Base-by-base conservation (phyloP, 495 filamentous ascomycete species). In the Letharia lupina region DNA sequence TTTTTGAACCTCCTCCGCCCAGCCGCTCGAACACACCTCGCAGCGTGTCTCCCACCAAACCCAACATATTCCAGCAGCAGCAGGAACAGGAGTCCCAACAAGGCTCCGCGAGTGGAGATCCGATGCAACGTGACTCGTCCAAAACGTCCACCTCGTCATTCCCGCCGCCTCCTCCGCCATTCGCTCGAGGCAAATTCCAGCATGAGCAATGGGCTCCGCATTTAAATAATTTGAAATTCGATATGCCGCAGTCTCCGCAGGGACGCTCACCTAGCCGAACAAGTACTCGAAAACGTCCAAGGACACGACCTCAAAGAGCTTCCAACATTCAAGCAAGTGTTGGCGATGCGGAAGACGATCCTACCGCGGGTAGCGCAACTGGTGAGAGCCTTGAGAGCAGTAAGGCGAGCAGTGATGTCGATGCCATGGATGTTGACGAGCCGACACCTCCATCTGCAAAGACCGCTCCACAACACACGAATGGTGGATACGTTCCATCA, bases 151-250 rank as follows among this genome's bases (percentile, higher is more conserved):
- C 59, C 67, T 61, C 60, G 65, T 41, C 60, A 60, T 23, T 60
- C 67, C 48, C 67, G 66, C 48, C 73, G 40, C 40, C 71, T 59
- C 67, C 74, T 18, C 74, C 79, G 8, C 77, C 79, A 57, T 37
- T 57, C 61, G 74, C 74, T 16, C 70, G 75, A 52, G 78, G 75
- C 1, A 83, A 79, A 37, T 94, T 91, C 70, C 81, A 83, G 39
- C 77, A 83, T 4, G 86, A 88, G 42, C 72, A 85, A 40, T 96
- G 90, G 91, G 74, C 73, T 61, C 78, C 85, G 63, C 81, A 83
- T 63, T 84, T 93, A 67, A 83, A 82, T 23, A 78, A 86, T 58
- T 75, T 87, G 35, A 83, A 80, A 28, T 89, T 86, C 71, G 80
- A 75, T 64, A 81, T 75, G 75, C 80, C 59, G 68, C 78, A 42